These are phyloP conservation scores for Venturia nashicola DNA, from an alignment of 2,329 filamentous ascomycete genomes.

Conservation along the genomic window DNA sequence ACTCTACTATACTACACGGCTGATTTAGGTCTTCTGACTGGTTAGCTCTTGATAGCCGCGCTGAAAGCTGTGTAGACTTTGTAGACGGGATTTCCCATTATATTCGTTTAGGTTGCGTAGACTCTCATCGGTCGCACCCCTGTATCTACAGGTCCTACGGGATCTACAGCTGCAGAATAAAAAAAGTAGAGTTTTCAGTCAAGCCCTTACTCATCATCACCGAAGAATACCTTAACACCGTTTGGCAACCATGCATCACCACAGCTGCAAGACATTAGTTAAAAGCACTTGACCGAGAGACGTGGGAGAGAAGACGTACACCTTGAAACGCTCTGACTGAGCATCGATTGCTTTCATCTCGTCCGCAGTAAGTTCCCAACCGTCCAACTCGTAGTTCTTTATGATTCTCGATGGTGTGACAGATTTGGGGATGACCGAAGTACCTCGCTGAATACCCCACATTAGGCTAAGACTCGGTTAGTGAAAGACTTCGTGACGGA, in stretches of 20 bases:
- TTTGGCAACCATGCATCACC: conserved; percentile 58
- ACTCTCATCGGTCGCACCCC: too few relatives aligned
- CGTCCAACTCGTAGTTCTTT: conserved; percentile 62
- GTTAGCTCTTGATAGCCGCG: too few relatives aligned
- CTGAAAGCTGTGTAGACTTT: too few relatives aligned
- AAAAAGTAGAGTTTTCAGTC: too few relatives aligned
- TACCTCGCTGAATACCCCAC: conserved; percentile 73
- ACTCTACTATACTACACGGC: too few relatives aligned
- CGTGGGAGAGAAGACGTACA: conserved; percentile 10
- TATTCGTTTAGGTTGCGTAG: too few relatives aligned
- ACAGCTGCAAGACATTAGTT: conserved; percentile 29
- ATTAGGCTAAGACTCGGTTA: conserved; percentile 32
- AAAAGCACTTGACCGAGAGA: conserved; percentile 29
- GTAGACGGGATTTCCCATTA: too few relatives aligned
- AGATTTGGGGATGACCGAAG: conserved; percentile 76
- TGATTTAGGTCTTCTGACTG: too few relatives aligned
- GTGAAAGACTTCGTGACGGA: not conserved
- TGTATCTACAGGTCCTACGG: too few relatives aligned
- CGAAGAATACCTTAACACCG: conserved; percentile 62
- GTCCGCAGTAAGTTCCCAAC: conserved; percentile 59
- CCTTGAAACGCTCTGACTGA: conserved; percentile 61
- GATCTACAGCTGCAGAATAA: too few relatives aligned
- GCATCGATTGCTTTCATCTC: conserved; percentile 58
- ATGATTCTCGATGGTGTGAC: conserved; percentile 63
- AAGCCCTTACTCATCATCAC: conserved; percentile 54